A percentile compares a stretch with the other conserved stretches of the same genome.
phyloP scores from a whole-genome alignment of 2,329 filamentous ascomycete species.

The Cryphonectria radicalis region DNA sequence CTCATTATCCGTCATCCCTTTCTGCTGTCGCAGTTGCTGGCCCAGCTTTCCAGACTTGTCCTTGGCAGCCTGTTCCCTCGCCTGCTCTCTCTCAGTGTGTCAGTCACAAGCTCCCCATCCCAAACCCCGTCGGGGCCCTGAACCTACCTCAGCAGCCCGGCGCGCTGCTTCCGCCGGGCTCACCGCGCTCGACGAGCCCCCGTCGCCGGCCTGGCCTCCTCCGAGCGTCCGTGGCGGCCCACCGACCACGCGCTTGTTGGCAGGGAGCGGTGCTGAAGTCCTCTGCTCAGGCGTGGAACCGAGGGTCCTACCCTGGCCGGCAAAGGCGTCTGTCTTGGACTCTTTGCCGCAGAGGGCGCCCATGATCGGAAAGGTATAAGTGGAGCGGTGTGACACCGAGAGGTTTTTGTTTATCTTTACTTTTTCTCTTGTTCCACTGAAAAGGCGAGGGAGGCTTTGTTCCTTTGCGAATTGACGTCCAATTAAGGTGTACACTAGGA shows the following conservation, averaged over 20 bases:
- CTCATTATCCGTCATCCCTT: slow-evolving; percentile 70
- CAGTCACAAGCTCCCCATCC: background rate
- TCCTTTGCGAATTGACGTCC: background rate
- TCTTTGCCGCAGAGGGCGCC: slow-evolving; percentile 85
- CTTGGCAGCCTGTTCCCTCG: slow-evolving; percentile 64
- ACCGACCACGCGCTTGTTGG: slow-evolving; percentile 47
- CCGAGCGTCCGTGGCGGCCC: slow-evolving; percentile 69
- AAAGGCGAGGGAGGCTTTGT: no score
- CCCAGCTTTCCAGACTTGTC: slow-evolving; percentile 70
- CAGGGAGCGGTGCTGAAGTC: slow-evolving; percentile 56
- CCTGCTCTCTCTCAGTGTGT: slow-evolving; percentile 49
- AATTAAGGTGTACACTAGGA: slow-evolving; percentile 2
- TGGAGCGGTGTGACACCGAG: background rate
- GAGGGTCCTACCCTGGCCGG: slow-evolving; percentile 73
- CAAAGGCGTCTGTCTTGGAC: slow-evolving; percentile 65
- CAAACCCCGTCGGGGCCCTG: no score
- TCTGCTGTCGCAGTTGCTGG: slow-evolving; percentile 73
- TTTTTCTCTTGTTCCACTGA: no score
- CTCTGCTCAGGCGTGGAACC: slow-evolving; percentile 58
- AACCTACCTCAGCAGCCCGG: slow-evolving; percentile 77
- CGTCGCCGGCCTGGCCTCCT: slow-evolving; percentile 43
- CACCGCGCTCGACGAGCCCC: slow-evolving; percentile 34
- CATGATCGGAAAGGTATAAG: slow-evolving; percentile 56
- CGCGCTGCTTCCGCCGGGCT: slow-evolving; percentile 55
- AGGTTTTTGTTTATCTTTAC: no score